phyloP scores from a whole-genome alignment of 1,284 basidiomycete species.

The Moesziomyces sp. region DNA sequence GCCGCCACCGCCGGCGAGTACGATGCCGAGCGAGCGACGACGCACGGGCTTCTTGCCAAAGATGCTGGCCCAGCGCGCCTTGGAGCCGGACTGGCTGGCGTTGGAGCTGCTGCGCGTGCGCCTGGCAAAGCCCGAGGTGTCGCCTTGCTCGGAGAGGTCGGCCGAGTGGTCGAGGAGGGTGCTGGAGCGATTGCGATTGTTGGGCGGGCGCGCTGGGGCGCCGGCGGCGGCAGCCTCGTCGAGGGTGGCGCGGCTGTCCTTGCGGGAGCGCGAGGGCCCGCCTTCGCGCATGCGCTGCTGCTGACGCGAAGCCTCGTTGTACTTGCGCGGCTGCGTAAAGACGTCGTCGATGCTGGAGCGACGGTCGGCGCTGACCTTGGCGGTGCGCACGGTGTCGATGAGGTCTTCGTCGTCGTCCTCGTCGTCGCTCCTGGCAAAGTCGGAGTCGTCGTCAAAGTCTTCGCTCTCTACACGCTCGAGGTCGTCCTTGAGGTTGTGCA shows the following conservation, averaged over 20 bases:
- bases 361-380: constrained; percentile 40
- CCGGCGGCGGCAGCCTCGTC: constrained; percentile 12
- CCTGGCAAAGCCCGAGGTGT: constrained; percentile 24
- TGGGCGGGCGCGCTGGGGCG: constrained; percentile 12
- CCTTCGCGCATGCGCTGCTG: constrained; percentile 50
- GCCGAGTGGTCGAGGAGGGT: constrained; percentile 35
- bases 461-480: constrained; percentile 58
- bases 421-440: constrained; percentile 71
- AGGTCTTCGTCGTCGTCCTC: constrained; percentile 70
- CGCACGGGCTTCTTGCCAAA: constrained; percentile 46
- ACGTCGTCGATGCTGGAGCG: constrained; percentile 57
- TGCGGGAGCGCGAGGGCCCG: constrained; percentile 31
- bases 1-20: constrained; percentile 9
- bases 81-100: constrained; percentile 35
- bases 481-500: constrained; percentile 51
- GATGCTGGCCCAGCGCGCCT: constrained; percentile 41
- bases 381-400: constrained; percentile 48
- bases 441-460: constrained; percentile 74
- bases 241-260: constrained; percentile 34
- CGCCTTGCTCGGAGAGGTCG: constrained; percentile 23
- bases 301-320: constrained; percentile 49
- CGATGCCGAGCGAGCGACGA: constrained; percentile 50
- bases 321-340: constrained; percentile 47
- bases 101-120: constrained; percentile 39
- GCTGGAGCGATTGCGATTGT: constrained; percentile 37